Conservation (phyloP, 495 filamentous ascomycete genomes). For the Cercophora sp. region DNA sequence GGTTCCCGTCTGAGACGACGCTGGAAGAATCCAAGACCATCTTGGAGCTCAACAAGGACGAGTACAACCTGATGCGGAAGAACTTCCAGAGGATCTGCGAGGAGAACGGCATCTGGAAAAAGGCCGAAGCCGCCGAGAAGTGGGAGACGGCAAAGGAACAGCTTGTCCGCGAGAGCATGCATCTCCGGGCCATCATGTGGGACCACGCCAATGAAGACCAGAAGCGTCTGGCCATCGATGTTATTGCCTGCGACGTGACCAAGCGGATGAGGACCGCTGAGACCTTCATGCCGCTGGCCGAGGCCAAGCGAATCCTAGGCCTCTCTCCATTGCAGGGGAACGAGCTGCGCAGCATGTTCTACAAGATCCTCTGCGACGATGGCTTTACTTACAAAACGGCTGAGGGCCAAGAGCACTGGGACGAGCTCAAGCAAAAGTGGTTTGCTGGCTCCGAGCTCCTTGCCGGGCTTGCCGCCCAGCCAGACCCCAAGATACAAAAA, state of each 20-base stretch:
- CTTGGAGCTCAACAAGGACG: constrained; percentile 51
- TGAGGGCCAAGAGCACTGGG: constrained; percentile 68
- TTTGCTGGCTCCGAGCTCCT: constrained; percentile 55
- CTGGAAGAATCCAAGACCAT: constrained; percentile 73
- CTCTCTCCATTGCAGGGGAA: constrained; percentile 70
- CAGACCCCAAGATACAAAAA: constrained; percentile 54
- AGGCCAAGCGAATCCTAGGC: constrained; percentile 68
- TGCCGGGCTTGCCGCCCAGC: constrained; percentile 50
- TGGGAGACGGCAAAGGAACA: constrained; percentile 71
- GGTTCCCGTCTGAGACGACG: constrained; percentile 78
- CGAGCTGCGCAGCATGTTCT: constrained; percentile 61
- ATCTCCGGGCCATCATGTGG: constrained; percentile 64
- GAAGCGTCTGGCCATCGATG: constrained; percentile 62
- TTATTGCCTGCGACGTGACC: constrained; percentile 76
- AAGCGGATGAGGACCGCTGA: constrained; percentile 68
- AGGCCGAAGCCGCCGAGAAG: constrained; percentile 65
- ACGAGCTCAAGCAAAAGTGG: constrained; percentile 66
- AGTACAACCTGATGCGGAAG: constrained; percentile 60
- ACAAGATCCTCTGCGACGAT: constrained; percentile 61
- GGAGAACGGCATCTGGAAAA: constrained; percentile 62
- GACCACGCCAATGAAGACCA: constrained; percentile 40
- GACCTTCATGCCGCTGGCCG: constrained; percentile 61
- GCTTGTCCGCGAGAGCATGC: constrained; percentile 60
- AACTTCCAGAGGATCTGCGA: constrained; percentile 69
- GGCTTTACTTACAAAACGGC: constrained; percentile 72